A percentile compares a stretch with the other conserved stretches of the same genome.
Evolutionary conservation across 1,284 basidiomycete genomes (phyloP).

Genomic region (Pyrrhoderma noxium): DNA sequence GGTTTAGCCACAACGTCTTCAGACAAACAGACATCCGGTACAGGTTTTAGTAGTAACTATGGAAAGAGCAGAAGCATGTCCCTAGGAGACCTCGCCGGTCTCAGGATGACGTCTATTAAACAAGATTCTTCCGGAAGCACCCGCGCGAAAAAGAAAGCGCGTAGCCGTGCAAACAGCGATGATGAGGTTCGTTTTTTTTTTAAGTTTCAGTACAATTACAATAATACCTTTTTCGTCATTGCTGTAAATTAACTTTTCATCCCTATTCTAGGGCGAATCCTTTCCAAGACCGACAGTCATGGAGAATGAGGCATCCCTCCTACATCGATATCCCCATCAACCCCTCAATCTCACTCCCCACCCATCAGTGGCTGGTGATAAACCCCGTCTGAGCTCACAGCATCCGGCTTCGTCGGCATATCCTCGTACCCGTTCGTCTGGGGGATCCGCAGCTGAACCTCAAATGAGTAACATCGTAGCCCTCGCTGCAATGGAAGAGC

Average conservation of each 20-base stretch:
- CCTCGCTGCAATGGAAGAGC: constrained; percentile 79
- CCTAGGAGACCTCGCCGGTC: constrained; percentile 27
- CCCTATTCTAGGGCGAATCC: constrained; percentile 42
- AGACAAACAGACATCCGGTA: not conserved
- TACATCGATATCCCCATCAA: constrained; percentile 5
- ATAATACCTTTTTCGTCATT: constrained; percentile 8
- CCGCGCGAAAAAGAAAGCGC: constrained; percentile 61
- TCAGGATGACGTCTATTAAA: constrained; percentile 24
- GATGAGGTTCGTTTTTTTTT: constrained; percentile 51
- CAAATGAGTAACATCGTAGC: constrained; percentile 40
- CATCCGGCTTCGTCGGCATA: constrained; percentile 21
- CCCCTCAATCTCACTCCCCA: not conserved
- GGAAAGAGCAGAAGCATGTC: constrained; percentile 16
- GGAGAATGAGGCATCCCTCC: constrained; percentile 8
- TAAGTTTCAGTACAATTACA: too few species aligned
- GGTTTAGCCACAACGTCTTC: not conserved
- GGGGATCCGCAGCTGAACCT: constrained; percentile 23
- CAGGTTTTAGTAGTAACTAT: not conserved
- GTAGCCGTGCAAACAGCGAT: constrained; percentile 69
- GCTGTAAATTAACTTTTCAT: constrained; percentile 18
- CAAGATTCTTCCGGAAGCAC: constrained; percentile 9
- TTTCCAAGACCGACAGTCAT: constrained; percentile 63
- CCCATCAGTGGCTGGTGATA: too few species aligned
- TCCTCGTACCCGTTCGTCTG: constrained; percentile 20
- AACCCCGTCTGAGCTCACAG: too few species aligned